These are phyloP conservation scores for Terfezia boudieri DNA, from an alignment of 495 filamentous ascomycete genomes.

Conservation along the genomic window DNA sequence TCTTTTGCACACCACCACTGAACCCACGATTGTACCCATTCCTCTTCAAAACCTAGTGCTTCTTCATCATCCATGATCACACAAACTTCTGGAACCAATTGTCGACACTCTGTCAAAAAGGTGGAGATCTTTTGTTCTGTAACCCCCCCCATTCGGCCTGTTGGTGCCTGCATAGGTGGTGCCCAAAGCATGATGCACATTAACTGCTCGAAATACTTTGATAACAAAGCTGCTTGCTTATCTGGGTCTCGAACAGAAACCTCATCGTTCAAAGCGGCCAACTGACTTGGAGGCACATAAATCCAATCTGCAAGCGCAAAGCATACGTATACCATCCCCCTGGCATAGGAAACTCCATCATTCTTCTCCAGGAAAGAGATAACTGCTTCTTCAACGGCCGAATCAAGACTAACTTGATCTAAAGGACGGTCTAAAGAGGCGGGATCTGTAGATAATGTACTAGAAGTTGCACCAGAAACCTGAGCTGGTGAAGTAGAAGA, in stretches of 20 bases:
- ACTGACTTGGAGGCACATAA: constrained; percentile 8
- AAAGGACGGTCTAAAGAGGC: neutral
- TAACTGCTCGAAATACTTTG: constrained; percentile 11
- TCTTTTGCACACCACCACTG: constrained; percentile 18
- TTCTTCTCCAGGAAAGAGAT: constrained; percentile 13
- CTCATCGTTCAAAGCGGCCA: constrained; percentile 4
- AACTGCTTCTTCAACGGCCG: constrained; percentile 13
- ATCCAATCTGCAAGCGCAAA: constrained; percentile 14
- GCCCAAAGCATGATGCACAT: constrained; percentile 12
- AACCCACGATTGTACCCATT: constrained; percentile 17
- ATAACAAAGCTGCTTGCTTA: constrained; percentile 6
- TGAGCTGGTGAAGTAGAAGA: constrained; percentile 9
- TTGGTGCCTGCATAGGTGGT: constrained; percentile 6
- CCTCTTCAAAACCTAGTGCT: constrained; percentile 13
- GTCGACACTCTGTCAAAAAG: constrained; percentile 15
- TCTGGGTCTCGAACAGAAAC: neutral
- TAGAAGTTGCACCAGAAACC: constrained; percentile 1
- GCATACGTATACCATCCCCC: constrained; percentile 14
- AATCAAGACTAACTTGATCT: constrained; percentile 13
- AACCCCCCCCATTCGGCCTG: neutral
- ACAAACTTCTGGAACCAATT: constrained; percentile 12
- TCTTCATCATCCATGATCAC: constrained; percentile 17
- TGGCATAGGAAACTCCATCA: constrained; percentile 11
- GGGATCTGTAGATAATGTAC: neutral
- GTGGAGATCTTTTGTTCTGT: constrained; percentile 14